These are phyloP conservation scores for Chlamydomonas incerta DNA, from an alignment of 139 green algal genomes.

Conservation along the genomic window DNA sequence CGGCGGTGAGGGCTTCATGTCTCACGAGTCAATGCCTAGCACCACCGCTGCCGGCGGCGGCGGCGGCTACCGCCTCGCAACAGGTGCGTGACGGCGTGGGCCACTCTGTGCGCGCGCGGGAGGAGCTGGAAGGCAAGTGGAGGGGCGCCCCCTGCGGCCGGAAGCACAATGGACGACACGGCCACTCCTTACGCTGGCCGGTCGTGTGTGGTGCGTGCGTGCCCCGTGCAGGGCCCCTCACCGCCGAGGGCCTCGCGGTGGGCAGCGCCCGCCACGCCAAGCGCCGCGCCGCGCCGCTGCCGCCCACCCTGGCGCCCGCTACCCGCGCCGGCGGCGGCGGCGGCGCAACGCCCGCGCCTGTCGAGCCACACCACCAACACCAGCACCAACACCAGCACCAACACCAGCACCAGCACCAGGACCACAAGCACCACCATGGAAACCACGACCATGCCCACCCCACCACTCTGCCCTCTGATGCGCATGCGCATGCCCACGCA, in stretches of 20 bases:
- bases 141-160: no score
- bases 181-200: no score
- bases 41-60: neutral
- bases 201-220: no score
- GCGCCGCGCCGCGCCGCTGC: neutral
- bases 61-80: neutral
- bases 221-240: neutral
- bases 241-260: neutral
- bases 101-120: no score
- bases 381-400: neutral
- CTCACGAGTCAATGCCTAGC: slow-evolving; percentile 43
- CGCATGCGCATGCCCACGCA: no score
- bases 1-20: slow-evolving; percentile 52
- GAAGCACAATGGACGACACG: no score
- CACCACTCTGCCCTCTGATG: neutral
- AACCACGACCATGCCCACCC: neutral
- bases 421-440: neutral
- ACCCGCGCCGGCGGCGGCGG: neutral
- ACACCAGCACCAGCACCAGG: neutral
- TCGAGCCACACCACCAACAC: neutral
- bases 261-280: slow-evolving; percentile 13
- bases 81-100: slow-evolving; percentile 16
- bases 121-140: no score
- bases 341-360: no score
- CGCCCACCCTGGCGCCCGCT: neutral